Conservation (phyloP, 1,284 basidiomycete genomes). For the Rhodotorula sp. region DNA sequence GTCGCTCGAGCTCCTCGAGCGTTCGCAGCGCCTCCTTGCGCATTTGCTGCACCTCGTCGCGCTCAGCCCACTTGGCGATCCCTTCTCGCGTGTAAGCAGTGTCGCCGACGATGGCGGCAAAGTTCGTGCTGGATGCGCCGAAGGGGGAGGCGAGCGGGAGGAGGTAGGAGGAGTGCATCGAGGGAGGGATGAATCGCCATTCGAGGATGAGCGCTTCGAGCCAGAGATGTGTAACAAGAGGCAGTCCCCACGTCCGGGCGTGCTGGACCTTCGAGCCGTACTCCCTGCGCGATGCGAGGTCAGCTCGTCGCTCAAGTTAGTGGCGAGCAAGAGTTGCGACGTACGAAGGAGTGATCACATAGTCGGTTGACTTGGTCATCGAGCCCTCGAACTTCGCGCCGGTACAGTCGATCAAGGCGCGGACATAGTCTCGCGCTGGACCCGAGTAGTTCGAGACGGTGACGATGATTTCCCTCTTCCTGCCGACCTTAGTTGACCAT, state of each 20-base stretch:
- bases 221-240: conserved; percentile 83
- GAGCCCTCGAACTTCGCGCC: conserved; percentile 76
- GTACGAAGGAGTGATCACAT: conserved; percentile 77
- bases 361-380: conserved; percentile 66
- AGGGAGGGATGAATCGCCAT: conserved; percentile 56
- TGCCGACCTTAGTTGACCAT: background rate
- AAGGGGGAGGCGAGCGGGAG: background rate
- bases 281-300: conserved; percentile 52
- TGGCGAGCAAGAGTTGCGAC: conserved; percentile 43
- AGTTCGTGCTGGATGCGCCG: conserved; percentile 14
- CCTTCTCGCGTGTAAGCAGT: conserved; percentile 10
- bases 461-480: conserved; percentile 46
- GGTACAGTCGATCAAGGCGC: conserved; percentile 70
- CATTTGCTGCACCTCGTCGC: conserved; percentile 11
- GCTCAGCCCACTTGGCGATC: conserved; percentile 27
- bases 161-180: conserved; percentile 8
- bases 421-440: conserved; percentile 76
- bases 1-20: conserved; percentile 19
- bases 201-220: conserved; percentile 79
- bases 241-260: conserved; percentile 74
- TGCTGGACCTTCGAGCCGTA: conserved; percentile 70
- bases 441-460: conserved; percentile 87
- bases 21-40: conserved; percentile 16
- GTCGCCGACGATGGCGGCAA: conserved; percentile 25
- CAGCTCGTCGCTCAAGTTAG: background rate